phyloP scores from a whole-genome alignment of 768 basidiomycete species.

The Sporobolomyces phaffii region DNA sequence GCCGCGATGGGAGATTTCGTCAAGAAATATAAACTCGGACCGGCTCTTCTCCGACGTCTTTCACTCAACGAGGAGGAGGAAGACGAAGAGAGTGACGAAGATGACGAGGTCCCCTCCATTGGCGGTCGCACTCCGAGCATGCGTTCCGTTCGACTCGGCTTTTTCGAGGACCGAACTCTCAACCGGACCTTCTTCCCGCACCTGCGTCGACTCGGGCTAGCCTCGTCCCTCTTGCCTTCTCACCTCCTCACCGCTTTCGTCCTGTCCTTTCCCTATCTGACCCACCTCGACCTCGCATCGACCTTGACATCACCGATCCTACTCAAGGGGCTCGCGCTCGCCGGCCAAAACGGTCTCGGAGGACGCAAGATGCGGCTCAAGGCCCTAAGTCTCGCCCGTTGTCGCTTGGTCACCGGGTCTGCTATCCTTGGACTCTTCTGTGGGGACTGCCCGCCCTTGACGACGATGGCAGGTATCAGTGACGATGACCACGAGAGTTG shows the following conservation, averaged over 20 bases:
- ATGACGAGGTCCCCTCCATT: slow-evolving; percentile 44
- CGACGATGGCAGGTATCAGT: slow-evolving; percentile 27
- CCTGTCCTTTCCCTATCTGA: slow-evolving; percentile 73
- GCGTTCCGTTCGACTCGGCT: slow-evolving; percentile 16
- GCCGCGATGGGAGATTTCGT: slow-evolving; percentile 79
- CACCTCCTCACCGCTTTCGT: slow-evolving; percentile 66
- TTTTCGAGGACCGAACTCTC: slow-evolving; percentile 23
- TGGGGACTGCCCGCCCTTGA: slow-evolving; percentile 34
- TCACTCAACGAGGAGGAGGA: slow-evolving; percentile 2
- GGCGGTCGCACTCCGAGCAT: slow-evolving; percentile 48
- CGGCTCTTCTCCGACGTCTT: slow-evolving; percentile 47
- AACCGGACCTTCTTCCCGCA: slow-evolving; percentile 40
- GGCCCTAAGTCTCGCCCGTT: slow-evolving; percentile 77
- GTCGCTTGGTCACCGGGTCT: slow-evolving; percentile 72
- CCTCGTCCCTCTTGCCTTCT: slow-evolving; percentile 69
- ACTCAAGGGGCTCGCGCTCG: slow-evolving; percentile 57
- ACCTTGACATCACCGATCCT: slow-evolving; percentile 76
- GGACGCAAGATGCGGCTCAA: slow-evolving; percentile 59
- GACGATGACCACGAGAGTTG: slow-evolving; percentile 29
- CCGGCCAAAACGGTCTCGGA: slow-evolving; percentile 48
- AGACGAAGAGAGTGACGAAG: slow-evolving; percentile 49
- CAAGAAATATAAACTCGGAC: slow-evolving; percentile 51
- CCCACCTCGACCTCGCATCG: slow-evolving; percentile 83
- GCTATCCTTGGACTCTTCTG: slow-evolving; percentile 57
- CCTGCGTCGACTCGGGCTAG: slow-evolving; percentile 69